Evolutionary conservation across 495 filamentous ascomycete genomes (phyloP).

Genomic region (Venustampulla echinocandica): DNA sequence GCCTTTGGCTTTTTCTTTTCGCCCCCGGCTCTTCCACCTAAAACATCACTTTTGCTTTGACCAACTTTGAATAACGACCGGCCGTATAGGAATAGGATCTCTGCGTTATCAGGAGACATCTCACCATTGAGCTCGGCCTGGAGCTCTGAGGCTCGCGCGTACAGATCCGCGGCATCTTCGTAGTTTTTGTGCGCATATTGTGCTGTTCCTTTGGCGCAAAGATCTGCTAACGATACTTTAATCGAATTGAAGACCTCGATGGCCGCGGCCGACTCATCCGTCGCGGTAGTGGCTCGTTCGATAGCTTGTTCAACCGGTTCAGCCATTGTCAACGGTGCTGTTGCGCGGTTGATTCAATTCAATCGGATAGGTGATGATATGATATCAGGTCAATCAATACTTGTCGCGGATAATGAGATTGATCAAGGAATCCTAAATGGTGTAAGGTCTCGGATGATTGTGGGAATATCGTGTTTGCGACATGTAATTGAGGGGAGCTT

Average conservation of each 20-base stretch:
- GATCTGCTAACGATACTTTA: slow-evolving; percentile 49
- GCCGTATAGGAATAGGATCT: slow-evolving; percentile 88
- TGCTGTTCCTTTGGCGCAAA: slow-evolving; percentile 45
- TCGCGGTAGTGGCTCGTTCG: slow-evolving; percentile 6
- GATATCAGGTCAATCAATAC: background rate
- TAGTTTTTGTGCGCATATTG: slow-evolving; percentile 80
- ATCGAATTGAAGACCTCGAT: slow-evolving; percentile 24
- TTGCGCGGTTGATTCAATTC: slow-evolving; percentile 1
- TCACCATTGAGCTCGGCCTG: slow-evolving; percentile 91
- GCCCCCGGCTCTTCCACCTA: slow-evolving; percentile 67
- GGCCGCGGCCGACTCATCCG: slow-evolving; percentile 4
- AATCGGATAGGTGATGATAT: background rate
- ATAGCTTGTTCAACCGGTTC: slow-evolving; percentile 18
- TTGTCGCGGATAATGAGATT: background rate
- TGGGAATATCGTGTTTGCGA: slow-evolving; percentile 6
- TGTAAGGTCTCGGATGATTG: too few relatives aligned
- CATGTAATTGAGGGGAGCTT: slow-evolving; percentile 5
- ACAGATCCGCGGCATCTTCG: slow-evolving; percentile 72
- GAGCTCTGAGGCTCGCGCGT: slow-evolving; percentile 78
- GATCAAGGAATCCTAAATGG: background rate
- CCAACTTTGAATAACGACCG: slow-evolving; percentile 88
- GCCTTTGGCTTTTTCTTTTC: slow-evolving; percentile 43
- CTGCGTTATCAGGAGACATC: slow-evolving; percentile 78
- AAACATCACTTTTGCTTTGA: slow-evolving; percentile 86
- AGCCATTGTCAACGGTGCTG: slow-evolving; percentile 15